Evolutionary conservation across 768 basidiomycete genomes (phyloP), one percentile per base, ranked within the genome.

Genomic region (Amanita phalloides): DNA sequence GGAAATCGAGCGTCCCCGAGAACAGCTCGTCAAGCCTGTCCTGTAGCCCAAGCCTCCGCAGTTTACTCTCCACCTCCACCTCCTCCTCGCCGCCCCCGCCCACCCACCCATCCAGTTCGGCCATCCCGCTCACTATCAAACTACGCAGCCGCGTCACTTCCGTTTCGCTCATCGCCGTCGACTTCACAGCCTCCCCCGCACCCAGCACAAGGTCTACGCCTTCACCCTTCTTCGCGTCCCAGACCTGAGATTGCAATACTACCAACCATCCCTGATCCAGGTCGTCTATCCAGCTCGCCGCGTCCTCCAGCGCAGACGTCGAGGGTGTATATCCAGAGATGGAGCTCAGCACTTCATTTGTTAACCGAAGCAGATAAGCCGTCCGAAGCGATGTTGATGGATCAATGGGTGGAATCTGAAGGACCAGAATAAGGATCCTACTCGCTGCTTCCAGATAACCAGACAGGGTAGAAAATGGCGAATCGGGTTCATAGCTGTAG

Each of bases 221-320:
- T 4, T 62, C 57, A 4, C 65, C 59, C n/a, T 63, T 44, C 3
- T 61, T 65, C 1, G 82, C 71, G 56, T 88, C 79, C 88, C 88
- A 90, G 1, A 75, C 70, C 58, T 86, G 81, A 4, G 68, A 67
- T 36, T 74, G 74, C 26, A 90, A 70, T 1, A 85, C 82, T 14
- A 77, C 73, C 11, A 79, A 56, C 88, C 88, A 90, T 0, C 79
- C 84, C 47, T 79, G 73, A 64, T 90, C 88, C 35, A 90, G 73
- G 58, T 86, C 81, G 60, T 81, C 78, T 23, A 90, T 66, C 69
- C 80, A 85, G 54, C 83, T 79, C 23, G 85, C 68, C 4, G 86
- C 70, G 35, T 74, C 68, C 30, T 67, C 72, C 1, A 90, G 64
- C 11, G 69, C 65, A 6, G 68, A 63, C 20, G 65, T 54, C 13